phyloP scores from a whole-genome alignment of 805 yeast genomes.

The Danielozyma ontarioensis region DNA sequence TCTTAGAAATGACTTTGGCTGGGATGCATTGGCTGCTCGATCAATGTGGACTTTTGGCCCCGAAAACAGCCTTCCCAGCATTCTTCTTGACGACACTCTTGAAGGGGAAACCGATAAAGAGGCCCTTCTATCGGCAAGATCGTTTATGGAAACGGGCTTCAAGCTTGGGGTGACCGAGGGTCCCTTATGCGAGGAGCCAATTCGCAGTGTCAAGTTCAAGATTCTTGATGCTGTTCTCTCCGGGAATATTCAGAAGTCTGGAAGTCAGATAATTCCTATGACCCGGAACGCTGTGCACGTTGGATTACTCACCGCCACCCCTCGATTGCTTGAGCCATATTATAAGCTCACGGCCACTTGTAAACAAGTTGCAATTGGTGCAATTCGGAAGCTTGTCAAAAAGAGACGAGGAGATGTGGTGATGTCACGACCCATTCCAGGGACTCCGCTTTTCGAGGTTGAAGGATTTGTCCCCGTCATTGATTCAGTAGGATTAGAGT shows the following conservation, averaged over 20 bases:
- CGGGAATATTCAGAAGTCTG: constrained; percentile 44
- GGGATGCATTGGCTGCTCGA: constrained; percentile 83
- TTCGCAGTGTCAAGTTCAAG: constrained; percentile 65
- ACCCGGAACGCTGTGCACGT: constrained; percentile 79
- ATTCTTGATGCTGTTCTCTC: constrained; percentile 58
- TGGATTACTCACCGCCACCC: constrained; percentile 72
- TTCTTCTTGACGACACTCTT: constrained; percentile 67
- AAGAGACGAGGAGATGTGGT: constrained; percentile 64
- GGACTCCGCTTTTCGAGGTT: constrained; percentile 61
- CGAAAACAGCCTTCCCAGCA: constrained; percentile 44
- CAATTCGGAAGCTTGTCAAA: constrained; percentile 45
- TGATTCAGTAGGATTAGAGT: constrained; percentile 85
- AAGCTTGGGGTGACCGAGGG: constrained; percentile 82
- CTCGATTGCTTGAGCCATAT: constrained; percentile 77
- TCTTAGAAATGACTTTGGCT: constrained; percentile 54
- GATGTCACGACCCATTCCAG: constrained; percentile 54
- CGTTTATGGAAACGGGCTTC: constrained; percentile 69
- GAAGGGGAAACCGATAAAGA: constrained; percentile 61
- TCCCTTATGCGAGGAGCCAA: constrained; percentile 84
- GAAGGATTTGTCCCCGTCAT: constrained; percentile 76
- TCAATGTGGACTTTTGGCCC: constrained; percentile 79
- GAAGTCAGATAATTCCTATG: constrained; percentile 75
- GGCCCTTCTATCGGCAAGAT: constrained; percentile 40
- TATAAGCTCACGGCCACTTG: constrained; percentile 59
- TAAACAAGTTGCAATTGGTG: constrained; percentile 40